Percentiles rank a stretch among this genome's conserved stretches.
These are phyloP conservation scores for Cercospora nicotianae DNA, from an alignment of 2,329 filamentous ascomycete species.

Conservation along the genomic window DNA sequence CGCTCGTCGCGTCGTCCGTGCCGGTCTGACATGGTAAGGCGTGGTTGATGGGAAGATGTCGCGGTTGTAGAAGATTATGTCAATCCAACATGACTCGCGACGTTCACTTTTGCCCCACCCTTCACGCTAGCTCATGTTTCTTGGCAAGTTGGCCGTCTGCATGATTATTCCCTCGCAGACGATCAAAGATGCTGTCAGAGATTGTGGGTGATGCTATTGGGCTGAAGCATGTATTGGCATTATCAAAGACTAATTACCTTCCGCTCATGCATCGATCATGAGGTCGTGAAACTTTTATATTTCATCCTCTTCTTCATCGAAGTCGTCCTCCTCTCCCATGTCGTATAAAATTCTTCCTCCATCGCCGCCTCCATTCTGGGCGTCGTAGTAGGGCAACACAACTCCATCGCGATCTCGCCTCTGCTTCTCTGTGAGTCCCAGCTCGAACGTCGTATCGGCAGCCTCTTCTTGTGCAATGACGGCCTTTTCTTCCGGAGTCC, in stretches of 20 bases:
- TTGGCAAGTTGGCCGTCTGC: background rate
- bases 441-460: slow-evolving; percentile 74
- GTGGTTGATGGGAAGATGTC: slow-evolving; percentile 14
- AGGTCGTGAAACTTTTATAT: slow-evolving; percentile 54
- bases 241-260: background rate
- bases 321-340: slow-evolving; percentile 94
- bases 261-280: background rate
- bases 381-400: slow-evolving; percentile 93
- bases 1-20: slow-evolving; percentile 30
- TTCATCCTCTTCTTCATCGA: slow-evolving; percentile 94
- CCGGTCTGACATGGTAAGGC: slow-evolving; percentile 27
- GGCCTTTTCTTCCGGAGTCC: slow-evolving; percentile 44
- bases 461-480: slow-evolving; percentile 47
- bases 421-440: slow-evolving; percentile 89
- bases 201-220: background rate
- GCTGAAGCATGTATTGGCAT: background rate
- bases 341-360: slow-evolving; percentile 94
- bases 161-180: background rate
- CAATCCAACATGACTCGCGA: background rate
- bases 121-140: background rate
- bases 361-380: slow-evolving; percentile 78
- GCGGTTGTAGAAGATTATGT: slow-evolving; percentile 1
- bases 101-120: background rate
- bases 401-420: slow-evolving; percentile 81
- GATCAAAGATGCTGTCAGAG: background rate